phyloP scores from a whole-genome alignment of 306 rosid species.

The Cyamopsis tetragonoloba region DNA sequence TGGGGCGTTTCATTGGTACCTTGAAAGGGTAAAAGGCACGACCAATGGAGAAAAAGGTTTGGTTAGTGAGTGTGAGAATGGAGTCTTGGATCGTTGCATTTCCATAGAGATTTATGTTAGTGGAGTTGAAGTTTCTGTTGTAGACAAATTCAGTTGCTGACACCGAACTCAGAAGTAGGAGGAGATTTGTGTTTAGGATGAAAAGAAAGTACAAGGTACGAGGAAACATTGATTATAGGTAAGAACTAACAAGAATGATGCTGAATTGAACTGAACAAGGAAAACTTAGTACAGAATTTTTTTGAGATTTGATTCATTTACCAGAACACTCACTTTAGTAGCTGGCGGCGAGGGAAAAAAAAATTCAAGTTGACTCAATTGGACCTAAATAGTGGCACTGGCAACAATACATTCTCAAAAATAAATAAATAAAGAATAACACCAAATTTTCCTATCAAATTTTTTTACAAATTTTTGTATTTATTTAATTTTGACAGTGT shows the following conservation, averaged over 20 bases:
- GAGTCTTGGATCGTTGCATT: slow-evolving; percentile 48
- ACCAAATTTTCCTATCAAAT: too few relatives aligned
- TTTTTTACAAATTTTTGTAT: too few relatives aligned
- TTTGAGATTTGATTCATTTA: neutral
- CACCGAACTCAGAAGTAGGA: slow-evolving; percentile 18
- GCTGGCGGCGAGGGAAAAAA: slow-evolving; percentile 1
- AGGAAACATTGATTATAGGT: slow-evolving; percentile 25
- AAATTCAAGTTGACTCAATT: neutral
- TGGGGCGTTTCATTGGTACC: slow-evolving; percentile 30
- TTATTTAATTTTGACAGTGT: too few relatives aligned
- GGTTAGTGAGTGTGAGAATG: slow-evolving; percentile 45
- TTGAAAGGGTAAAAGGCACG: slow-evolving; percentile 55
- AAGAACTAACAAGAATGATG: neutral
- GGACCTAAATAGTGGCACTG: neutral
- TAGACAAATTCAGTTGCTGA: slow-evolving; percentile 54
- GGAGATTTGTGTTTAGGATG: neutral
- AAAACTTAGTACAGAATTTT: neutral
- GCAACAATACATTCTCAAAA: neutral
- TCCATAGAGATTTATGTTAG: slow-evolving; percentile 40
- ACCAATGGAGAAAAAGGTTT: slow-evolving; percentile 52
- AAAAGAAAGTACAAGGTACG: slow-evolving; percentile 1
- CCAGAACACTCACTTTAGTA: neutral
- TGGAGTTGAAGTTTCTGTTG: slow-evolving; percentile 58
- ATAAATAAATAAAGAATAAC: neutral
- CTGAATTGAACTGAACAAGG: neutral